Conservation (phyloP, 2,329 filamentous ascomycete species). For the Sporothrix phasma region DNA sequence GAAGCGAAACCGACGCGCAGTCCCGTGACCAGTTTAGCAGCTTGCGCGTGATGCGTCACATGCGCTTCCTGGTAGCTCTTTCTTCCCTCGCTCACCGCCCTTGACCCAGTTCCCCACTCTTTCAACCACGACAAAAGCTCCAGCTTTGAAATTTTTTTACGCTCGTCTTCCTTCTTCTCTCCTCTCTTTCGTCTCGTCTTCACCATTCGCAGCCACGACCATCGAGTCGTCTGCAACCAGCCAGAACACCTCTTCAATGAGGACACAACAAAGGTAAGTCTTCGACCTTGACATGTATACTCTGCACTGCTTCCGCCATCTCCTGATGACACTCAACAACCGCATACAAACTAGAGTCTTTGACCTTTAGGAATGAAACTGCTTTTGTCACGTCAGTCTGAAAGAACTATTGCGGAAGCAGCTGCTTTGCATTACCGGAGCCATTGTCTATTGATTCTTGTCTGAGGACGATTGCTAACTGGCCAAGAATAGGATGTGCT, state of each 20-base stretch:
- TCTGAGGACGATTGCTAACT: constrained; percentile 5
- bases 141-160: constrained; percentile 16
- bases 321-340: constrained; percentile 73
- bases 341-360: constrained; percentile 99
- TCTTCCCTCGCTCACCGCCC: constrained; percentile 17
- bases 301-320: constrained; percentile 23
- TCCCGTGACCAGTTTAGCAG: constrained; percentile 23
- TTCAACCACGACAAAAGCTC: constrained; percentile 12
- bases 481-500: background rate
- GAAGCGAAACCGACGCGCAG: constrained; percentile 24
- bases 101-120: constrained; percentile 16
- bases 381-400: constrained; percentile 88
- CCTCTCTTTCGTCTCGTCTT: background rate
- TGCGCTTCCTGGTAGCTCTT: background rate
- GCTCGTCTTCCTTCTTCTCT: constrained; percentile 12
- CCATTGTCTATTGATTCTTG: background rate
- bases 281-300: constrained; percentile 1
- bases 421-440: background rate
- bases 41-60: background rate
- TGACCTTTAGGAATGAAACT: constrained; percentile 81
- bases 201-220: background rate
- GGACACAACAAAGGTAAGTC: constrained; percentile 22
- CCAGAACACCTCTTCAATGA: background rate
- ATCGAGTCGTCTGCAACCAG: background rate
- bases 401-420: constrained; percentile 31